Percentiles rank a stretch among this genome's conserved stretches.
Evolutionary conservation across 2,329 filamentous ascomycete species (phyloP).

Genomic region (Colletotrichum sp.): DNA sequence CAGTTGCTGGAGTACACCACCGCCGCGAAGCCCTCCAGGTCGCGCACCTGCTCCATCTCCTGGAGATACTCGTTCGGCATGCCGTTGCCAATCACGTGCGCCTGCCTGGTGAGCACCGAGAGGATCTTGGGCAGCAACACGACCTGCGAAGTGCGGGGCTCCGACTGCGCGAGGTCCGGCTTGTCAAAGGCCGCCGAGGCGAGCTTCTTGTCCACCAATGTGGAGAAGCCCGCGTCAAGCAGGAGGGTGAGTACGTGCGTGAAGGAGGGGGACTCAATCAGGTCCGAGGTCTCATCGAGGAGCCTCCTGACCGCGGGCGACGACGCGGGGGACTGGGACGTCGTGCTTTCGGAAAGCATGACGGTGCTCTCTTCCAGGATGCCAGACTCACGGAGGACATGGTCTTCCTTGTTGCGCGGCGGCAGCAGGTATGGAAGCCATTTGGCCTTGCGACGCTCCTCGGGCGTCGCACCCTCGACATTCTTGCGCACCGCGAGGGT

Average conservation of each 20-base stretch:
- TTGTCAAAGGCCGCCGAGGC: conserved; percentile 79
- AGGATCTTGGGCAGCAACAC: conserved; percentile 84
- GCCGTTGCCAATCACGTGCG: conserved; percentile 85
- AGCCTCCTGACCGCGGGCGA: conserved; percentile 74
- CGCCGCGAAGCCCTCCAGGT: conserved; percentile 83
- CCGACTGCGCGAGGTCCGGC: conserved; percentile 30
- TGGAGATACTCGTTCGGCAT: conserved; percentile 73
- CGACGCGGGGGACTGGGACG: conserved; percentile 47
- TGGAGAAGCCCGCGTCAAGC: conserved; percentile 86
- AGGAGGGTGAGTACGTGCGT: conserved; percentile 83
- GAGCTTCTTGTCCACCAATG: conserved; percentile 83
- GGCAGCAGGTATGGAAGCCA: conserved; percentile 91
- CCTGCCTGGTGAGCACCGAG: conserved; percentile 88
- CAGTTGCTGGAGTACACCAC: conserved; percentile 89
- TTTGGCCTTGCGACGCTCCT: conserved; percentile 50
- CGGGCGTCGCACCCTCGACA: conserved; percentile 70
- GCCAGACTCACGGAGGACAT: conserved; percentile 85
- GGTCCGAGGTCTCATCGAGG: conserved; percentile 93
- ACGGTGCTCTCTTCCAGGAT: conserved; percentile 64
- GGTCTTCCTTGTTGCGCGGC: conserved; percentile 76
- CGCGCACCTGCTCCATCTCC: conserved; percentile 76
- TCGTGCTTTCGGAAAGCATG: conserved; percentile 31
- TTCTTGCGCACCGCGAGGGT: conserved; percentile 83
- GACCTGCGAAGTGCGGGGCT: conserved; percentile 56
- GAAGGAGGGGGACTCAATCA: conserved; percentile 93